These are phyloP conservation scores for Pseudocercospora crystallina DNA, from an alignment of 2,329 filamentous ascomycete genomes.

Conservation along the genomic window DNA sequence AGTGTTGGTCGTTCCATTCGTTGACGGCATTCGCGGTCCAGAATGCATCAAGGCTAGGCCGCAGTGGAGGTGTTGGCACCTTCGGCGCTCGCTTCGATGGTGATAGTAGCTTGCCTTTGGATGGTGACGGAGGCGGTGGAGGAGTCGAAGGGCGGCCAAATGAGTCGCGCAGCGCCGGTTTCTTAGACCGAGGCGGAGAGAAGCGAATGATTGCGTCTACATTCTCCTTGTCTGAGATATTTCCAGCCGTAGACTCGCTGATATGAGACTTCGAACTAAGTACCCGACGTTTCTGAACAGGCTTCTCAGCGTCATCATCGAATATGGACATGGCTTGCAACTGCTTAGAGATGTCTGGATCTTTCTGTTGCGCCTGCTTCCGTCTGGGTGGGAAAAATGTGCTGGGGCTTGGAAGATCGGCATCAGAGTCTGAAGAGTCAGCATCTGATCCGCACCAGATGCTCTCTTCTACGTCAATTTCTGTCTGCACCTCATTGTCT, in stretches of 20 bases:
- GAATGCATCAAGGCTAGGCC: slow-evolving; percentile 57
- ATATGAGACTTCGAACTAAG: not conserved
- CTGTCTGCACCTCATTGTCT: slow-evolving; percentile 7
- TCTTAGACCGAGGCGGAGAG: slow-evolving; percentile 27
- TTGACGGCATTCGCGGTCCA: slow-evolving; percentile 61
- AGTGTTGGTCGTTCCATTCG: slow-evolving; percentile 65
- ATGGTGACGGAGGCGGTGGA: slow-evolving; percentile 44
- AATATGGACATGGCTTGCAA: slow-evolving; percentile 20
- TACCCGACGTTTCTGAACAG: not conserved
- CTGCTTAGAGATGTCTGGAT: slow-evolving; percentile 12
- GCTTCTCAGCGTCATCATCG: slow-evolving; percentile 10
- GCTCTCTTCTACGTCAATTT: slow-evolving; percentile 35
- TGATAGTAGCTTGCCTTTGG: slow-evolving; percentile 44
- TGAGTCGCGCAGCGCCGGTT: slow-evolving; percentile 8
- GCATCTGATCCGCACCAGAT: slow-evolving; percentile 34
- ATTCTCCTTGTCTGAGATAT: slow-evolving; percentile 35
- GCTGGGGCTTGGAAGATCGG: slow-evolving; percentile 30
- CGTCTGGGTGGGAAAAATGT: slow-evolving; percentile 24
- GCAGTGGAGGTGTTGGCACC: slow-evolving; percentile 57
- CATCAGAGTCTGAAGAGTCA: slow-evolving; percentile 24
- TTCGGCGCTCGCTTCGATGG: slow-evolving; percentile 46
- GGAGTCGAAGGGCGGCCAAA: slow-evolving; percentile 34
- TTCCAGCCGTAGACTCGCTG: not conserved
- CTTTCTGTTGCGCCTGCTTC: slow-evolving; percentile 2
- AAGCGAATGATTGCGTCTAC: slow-evolving; percentile 23